Evolutionary conservation across 2,329 filamentous ascomycete species (phyloP).

Genomic region (Dendrostoma leiphaemia): DNA sequence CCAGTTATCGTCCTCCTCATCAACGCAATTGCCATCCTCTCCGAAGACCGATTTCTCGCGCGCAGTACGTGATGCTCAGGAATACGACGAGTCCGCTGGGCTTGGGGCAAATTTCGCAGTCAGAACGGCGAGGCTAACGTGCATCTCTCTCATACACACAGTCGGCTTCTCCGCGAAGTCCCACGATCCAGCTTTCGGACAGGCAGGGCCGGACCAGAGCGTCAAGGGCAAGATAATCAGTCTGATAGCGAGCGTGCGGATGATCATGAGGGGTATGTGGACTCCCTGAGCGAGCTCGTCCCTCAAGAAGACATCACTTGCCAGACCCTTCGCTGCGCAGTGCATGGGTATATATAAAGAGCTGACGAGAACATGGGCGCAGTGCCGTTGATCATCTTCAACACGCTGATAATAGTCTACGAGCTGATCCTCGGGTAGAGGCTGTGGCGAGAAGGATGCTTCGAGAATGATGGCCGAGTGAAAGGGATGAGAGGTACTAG

Average conservation of each 20-base stretch:
- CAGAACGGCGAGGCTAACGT: conserved; percentile 20
- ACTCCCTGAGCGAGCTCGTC: too few relatives aligned
- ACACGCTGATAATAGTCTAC: conserved; percentile 79
- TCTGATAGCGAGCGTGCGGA: conserved; percentile 85
- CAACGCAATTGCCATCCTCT: conserved; percentile 91
- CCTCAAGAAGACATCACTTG: too few relatives aligned
- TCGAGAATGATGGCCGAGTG: background rate
- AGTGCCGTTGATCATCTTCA: conserved; percentile 85
- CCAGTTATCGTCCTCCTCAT: conserved; percentile 80
- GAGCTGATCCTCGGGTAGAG: conserved; percentile 70
- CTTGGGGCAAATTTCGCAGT: too few relatives aligned
- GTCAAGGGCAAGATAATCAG: conserved; percentile 86
- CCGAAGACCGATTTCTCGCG: conserved; percentile 89
- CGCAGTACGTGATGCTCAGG: conserved; percentile 58
- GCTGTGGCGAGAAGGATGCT: background rate
- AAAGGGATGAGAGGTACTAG: background rate
- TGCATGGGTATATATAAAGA: background rate
- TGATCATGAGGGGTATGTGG: conserved; percentile 86
- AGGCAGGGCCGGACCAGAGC: conserved; percentile 64
- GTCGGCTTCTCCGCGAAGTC: conserved; percentile 76
- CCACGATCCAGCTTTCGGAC: conserved; percentile 76
- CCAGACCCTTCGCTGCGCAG: too few relatives aligned
- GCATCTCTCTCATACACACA: conserved; percentile 59
- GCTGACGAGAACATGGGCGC: conserved; percentile 11
- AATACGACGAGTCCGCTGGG: background rate